phyloP scores from a whole-genome alignment of 1,139 yeast genomes.

The Yamadazyma jaroonii region DNA sequence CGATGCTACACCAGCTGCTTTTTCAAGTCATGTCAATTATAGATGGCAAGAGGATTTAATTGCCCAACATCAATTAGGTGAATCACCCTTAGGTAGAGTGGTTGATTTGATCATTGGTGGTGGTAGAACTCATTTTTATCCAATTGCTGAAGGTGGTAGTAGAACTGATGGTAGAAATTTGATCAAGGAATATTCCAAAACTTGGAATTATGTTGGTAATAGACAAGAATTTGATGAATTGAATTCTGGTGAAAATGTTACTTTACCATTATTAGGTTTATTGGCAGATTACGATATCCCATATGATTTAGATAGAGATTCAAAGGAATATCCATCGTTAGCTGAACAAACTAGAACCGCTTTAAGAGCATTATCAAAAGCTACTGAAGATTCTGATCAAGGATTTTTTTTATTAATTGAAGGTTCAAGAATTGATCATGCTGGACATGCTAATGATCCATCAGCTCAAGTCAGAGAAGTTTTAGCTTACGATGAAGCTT shows the following conservation, averaged over 20 bases:
- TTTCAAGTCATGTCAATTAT: slow-evolving; percentile 70
- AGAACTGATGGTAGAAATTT: slow-evolving; percentile 65
- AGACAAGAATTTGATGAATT: slow-evolving; percentile 52
- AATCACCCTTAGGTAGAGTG: slow-evolving; percentile 68
- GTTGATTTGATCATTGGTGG: slow-evolving; percentile 89
- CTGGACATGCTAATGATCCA: slow-evolving; percentile 87
- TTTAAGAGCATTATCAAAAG: slow-evolving; percentile 57
- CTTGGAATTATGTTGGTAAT: slow-evolving; percentile 65
- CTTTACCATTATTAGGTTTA: slow-evolving; percentile 70
- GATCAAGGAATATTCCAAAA: slow-evolving; percentile 52
- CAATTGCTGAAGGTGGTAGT: slow-evolving; percentile 51
- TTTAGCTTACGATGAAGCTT: slow-evolving; percentile 67
- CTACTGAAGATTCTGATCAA: slow-evolving; percentile 63
- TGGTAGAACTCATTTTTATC: slow-evolving; percentile 76
- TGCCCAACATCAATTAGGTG: slow-evolving; percentile 83
- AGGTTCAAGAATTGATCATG: slow-evolving; percentile 89
- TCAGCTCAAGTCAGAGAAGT: slow-evolving; percentile 67
- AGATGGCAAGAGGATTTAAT: slow-evolving; percentile 78
- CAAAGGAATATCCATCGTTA: slow-evolving; percentile 60
- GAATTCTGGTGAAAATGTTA: slow-evolving; percentile 55
- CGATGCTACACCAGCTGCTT: slow-evolving; percentile 85
- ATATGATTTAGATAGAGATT: slow-evolving; percentile 71
- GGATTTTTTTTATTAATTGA: slow-evolving; percentile 83
- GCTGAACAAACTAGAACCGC: slow-evolving; percentile 75
- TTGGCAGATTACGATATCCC: slow-evolving; percentile 75